Conservation (phyloP, 306 rosid species). For the Corylus avellana region DNA sequence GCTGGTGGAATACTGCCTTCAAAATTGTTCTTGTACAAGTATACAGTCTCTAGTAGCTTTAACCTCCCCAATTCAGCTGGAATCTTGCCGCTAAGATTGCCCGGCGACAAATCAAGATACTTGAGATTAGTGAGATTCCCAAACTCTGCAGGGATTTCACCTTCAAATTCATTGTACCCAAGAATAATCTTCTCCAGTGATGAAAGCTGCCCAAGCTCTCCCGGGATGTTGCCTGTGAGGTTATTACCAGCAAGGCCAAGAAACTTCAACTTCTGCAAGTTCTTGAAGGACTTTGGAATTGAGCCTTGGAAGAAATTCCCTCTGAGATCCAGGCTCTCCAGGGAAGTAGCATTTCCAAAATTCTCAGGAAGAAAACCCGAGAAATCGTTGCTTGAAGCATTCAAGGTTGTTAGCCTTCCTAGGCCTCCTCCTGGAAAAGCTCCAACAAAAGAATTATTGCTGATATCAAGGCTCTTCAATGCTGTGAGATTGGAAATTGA, state of each 20-base stretch:
- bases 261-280: constrained; percentile 77
- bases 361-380: constrained; percentile 69
- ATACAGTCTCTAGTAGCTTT: constrained; percentile 59
- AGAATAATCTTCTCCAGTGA: constrained; percentile 73
- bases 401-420: constrained; percentile 51
- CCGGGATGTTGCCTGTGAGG: constrained; percentile 72
- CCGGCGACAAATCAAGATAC: constrained; percentile 88
- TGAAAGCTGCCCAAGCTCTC: constrained; percentile 70
- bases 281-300: constrained; percentile 61
- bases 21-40: constrained; percentile 70
- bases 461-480: constrained; percentile 67
- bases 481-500: constrained; percentile 60
- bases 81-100: constrained; percentile 79
- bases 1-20: constrained; percentile 64
- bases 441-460: constrained; percentile 77
- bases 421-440: constrained; percentile 61
- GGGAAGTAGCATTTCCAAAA: constrained; percentile 66
- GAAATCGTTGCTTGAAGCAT: constrained; percentile 86
- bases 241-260: constrained; percentile 94
- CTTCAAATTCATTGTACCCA: constrained; percentile 83
- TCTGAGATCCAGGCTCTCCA: constrained; percentile 82
- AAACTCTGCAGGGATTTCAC: constrained; percentile 73
- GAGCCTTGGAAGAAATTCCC: constrained; percentile 82
- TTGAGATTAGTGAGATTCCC: constrained; percentile 76
- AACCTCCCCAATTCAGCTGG: constrained; percentile 70